Conservation (phyloP, 371 early-diverging fungal genomes). For the Mucor sp. region DNA sequence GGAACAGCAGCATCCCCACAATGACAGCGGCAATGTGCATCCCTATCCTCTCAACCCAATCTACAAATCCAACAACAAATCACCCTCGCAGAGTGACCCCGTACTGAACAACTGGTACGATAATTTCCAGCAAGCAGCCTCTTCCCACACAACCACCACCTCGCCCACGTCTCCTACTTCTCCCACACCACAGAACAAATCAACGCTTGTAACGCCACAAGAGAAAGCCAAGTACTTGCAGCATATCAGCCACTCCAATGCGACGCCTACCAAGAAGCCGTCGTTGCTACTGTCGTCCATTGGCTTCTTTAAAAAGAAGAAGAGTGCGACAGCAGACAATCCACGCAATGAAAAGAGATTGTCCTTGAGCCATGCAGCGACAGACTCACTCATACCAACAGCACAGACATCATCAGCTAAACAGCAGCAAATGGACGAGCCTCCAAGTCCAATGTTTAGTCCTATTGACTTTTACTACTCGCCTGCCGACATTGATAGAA, state of each 20-base stretch:
- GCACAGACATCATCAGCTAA: not conserved
- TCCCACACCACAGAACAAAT: constrained; percentile 1
- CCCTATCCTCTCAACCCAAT: constrained; percentile 8
- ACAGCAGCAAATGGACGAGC: not conserved
- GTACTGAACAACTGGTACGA: constrained; percentile 1
- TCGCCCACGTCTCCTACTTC: not conserved
- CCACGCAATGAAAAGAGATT: constrained; percentile 1
- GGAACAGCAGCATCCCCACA: not conserved
- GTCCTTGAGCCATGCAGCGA: not conserved
- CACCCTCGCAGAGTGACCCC: constrained; percentile 11
- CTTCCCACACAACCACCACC: not conserved
- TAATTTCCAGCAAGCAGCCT: not conserved
- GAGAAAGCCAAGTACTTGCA: not conserved
- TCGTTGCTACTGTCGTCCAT: not conserved
- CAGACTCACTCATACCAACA: not conserved
- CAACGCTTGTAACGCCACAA: not conserved
- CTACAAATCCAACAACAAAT: constrained; percentile 4
- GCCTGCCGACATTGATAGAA: constrained; percentile 4
- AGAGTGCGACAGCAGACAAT: not conserved
- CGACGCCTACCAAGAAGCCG: constrained; percentile 5
- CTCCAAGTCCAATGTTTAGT: constrained; percentile 15
- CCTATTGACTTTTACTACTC: constrained; percentile 17
- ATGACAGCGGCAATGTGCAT: not conserved
- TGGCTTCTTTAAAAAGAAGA: constrained; percentile 10
- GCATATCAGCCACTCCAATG: not conserved